A percentile compares a stretch with the other conserved stretches of the same genome.
phyloP scores from a whole-genome alignment of 495 filamentous ascomycete species.

The Aspergillus incahuasiensis region DNA sequence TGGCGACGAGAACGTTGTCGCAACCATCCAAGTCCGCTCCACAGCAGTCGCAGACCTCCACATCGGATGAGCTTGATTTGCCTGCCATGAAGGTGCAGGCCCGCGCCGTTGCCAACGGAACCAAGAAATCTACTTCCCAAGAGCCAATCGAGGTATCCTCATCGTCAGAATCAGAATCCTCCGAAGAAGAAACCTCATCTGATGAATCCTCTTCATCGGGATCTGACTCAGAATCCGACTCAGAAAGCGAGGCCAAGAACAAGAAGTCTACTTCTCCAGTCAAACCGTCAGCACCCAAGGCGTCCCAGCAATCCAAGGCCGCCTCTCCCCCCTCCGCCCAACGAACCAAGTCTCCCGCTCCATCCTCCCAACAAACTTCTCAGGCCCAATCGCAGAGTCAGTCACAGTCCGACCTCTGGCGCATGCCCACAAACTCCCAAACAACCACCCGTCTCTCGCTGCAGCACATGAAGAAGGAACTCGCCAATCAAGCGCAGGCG shows the following conservation, averaged over 20 bases:
- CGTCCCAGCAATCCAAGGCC: background rate
- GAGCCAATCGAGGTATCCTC: background rate
- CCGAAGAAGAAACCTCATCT: background rate
- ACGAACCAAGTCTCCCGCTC: background rate
- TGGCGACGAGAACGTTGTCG: background rate
- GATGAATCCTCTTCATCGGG: background rate
- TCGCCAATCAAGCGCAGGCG: conserved; percentile 4
- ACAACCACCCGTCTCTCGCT: conserved; percentile 3
- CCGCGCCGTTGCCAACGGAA: background rate
- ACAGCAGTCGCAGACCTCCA: conserved; percentile 4
- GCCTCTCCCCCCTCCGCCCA: background rate
- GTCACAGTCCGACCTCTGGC: background rate
- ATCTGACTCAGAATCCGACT: background rate
- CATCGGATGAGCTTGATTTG: conserved; percentile 7
- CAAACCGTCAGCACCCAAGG: background rate
- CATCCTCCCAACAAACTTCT: background rate
- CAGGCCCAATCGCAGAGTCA: background rate
- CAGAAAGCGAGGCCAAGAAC: background rate
- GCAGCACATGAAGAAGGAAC: conserved; percentile 10
- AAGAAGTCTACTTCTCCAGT: background rate
- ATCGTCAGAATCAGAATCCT: background rate
- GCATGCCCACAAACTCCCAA: background rate
- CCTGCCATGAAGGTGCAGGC: conserved; percentile 7
- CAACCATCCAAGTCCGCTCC: background rate
- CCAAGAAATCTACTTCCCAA: background rate